Base-by-base conservation (phyloP, 2,329 filamentous ascomycete genomes). In the Davidsoniella eucalypti region DNA sequence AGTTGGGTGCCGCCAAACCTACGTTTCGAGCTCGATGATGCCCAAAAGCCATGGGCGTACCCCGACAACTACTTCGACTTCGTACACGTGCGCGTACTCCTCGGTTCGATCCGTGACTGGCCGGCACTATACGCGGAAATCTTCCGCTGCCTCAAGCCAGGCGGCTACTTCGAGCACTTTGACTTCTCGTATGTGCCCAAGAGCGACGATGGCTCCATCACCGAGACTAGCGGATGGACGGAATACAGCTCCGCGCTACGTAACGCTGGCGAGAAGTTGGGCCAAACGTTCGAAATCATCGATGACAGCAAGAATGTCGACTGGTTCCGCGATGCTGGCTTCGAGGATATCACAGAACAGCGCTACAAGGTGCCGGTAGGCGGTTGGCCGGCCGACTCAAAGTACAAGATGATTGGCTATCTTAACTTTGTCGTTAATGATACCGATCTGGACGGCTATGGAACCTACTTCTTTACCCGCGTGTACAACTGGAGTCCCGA, bases 21-120 rank as follows among this genome's bases (percentile, higher is more conserved):
- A 51, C 69, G 72, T 55, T 82, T 81, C 54, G 68, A 78, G 54
- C 69, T 81, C 43, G 77, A 81, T 60, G 76, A 82, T 57, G 70
- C 73, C 37, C 72, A 76, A 57, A 67, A 61, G 26, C 59, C 64
- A 12, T 69, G 65, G 65, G 72, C 62, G 61, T 74, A 63, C 39
- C 64, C 68, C 1, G 58, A 64, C 1, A 57, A 69, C 48, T 60
- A 68, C 49, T 76, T 77, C 57, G 76, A 80, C 61, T 75, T 69
- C 56, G 69, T 82, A 49, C 77, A 80, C 57, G 68, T 72, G 14
- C 67, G 77, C 4, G 69, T 59, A 8, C 59, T 78, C 1, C 67
- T 77, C 51, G 60, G 62, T 21, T 69, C 69, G 50, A 70, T 80
- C 51, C 61, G 65, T 2, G 75, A 78, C 55, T 80, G 76, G 62